Conservation (phyloP, 2,329 filamentous ascomycete genomes). For the Diaporthe nobilis region DNA sequence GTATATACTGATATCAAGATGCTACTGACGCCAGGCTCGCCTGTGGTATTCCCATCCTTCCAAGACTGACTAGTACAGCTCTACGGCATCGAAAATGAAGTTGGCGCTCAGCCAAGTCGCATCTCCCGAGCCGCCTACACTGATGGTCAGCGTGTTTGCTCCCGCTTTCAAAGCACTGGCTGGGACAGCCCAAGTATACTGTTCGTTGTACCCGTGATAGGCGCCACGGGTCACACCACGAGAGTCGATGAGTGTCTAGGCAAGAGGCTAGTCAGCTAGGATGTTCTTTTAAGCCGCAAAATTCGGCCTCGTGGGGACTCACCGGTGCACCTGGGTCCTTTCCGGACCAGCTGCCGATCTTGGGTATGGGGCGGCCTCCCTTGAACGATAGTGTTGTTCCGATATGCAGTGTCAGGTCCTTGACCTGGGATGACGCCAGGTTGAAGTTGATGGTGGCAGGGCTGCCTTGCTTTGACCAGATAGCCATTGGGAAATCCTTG, state of each 20-base stretch:
- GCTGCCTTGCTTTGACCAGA: slow-evolving; percentile 64
- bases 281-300: neutral
- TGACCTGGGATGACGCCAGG: slow-evolving; percentile 55
- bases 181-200: slow-evolving; percentile 68
- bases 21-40: neutral
- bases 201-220: slow-evolving; percentile 69
- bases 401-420: slow-evolving; percentile 65
- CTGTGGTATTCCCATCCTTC: neutral
- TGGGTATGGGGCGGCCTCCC: slow-evolving; percentile 65
- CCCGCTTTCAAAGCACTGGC: slow-evolving; percentile 64
- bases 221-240: slow-evolving; percentile 71
- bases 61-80: slow-evolving; percentile 42
- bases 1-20: neutral
- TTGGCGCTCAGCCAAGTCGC: slow-evolving; percentile 39
- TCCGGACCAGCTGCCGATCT: slow-evolving; percentile 51
- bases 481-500: slow-evolving; percentile 69
- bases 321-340: slow-evolving; percentile 44
- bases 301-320: neutral
- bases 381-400: slow-evolving; percentile 71
- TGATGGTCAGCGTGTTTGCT: slow-evolving; percentile 67
- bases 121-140: slow-evolving; percentile 13
- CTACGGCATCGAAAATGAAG: slow-evolving; percentile 49
- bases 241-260: slow-evolving; percentile 65
- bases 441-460: slow-evolving; percentile 66
- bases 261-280: slow-evolving; percentile 41